Evolutionary conservation across 192 early-diverging fungal species (phyloP).

Genomic region (Coemansia sp.): DNA sequence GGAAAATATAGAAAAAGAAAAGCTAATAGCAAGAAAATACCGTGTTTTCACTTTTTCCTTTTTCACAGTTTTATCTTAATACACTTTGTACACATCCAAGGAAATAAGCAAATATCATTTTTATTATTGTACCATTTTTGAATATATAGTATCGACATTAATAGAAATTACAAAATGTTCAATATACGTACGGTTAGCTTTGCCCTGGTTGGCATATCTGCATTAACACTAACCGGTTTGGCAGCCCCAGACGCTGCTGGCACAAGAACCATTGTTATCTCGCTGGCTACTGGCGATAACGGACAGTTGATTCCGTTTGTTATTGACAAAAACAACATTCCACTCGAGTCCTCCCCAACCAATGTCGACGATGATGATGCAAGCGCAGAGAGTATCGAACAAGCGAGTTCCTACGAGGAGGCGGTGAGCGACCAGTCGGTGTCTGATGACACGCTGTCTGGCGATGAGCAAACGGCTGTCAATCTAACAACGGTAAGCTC

Average conservation of each 20-base stretch:
- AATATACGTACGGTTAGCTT: background rate
- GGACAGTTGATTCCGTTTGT: constrained; percentile 39
- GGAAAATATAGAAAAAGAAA: background rate
- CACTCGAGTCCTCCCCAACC: background rate
- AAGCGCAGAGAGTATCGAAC: background rate
- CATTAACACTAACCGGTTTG: background rate
- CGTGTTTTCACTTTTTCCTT: background rate
- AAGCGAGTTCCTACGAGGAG: background rate
- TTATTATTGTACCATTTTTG: background rate
- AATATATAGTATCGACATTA: background rate
- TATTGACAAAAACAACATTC: constrained; percentile 18
- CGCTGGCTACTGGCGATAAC: constrained; percentile 26
- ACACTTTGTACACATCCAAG: background rate
- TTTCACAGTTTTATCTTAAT: background rate
- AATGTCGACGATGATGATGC: background rate
- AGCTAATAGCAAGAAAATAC: background rate
- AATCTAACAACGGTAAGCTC: background rate
- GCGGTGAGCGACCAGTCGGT: background rate
- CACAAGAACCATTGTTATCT: constrained; percentile 43
- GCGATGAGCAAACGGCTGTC: background rate
- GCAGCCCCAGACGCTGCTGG: constrained; percentile 35
- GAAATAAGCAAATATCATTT: background rate
- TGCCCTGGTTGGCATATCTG: constrained; percentile 1
- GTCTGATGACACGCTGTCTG: background rate
- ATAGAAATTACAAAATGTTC: background rate